Base-by-base conservation (phyloP, 331 rosid species). In the Saraca asoca region DNA sequence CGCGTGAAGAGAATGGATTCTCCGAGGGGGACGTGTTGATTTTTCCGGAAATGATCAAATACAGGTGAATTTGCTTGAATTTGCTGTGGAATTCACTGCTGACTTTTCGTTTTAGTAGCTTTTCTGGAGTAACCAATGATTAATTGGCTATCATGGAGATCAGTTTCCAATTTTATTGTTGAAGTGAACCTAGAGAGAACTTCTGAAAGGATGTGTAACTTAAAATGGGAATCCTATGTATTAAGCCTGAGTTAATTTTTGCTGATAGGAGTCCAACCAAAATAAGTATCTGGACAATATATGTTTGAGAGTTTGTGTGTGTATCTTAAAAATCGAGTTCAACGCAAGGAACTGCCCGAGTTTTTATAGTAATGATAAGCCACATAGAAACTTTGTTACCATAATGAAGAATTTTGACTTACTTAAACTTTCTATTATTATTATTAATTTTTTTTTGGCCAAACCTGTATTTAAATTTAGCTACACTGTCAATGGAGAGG, bases 21-120 rank as follows among this genome's bases (percentile, higher is more conserved):
- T 76, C 80, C 0, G 87, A 92, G 0, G 98, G 96, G 14, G 98
- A 92, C 51, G 85, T 89, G 55, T 70, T 92, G 80, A 68, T 92
- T 71, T 92, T 92, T 62, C 98, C 98, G 0, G 90, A 87, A 1
- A 85, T 92, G 98, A 71, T 92, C 74, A 87, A 81, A 75, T 92
- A 82, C 79, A 85, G 79, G 96, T 89, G 43, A 66, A 66, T 45
- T 34, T 62, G 7, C 33, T 49, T 33, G 7, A 15, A 20, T 5
- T 20, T 34, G 4, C 12, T 64, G 49, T 7, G 49, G 45, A 34
- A 18, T 7, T 35, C 2, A 45, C 16, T 33, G 15, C 49, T 9
- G 31, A 24, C 31, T 24, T 24, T 24, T 24, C 31, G 31, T 24
- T 24, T 1, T 49, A 18, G 10, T 34, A 49, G 45, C 35, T 33